These are phyloP conservation scores for Acaromyces ingoldii DNA, from an alignment of 1,284 basidiomycete genomes.

Conservation along the genomic window DNA sequence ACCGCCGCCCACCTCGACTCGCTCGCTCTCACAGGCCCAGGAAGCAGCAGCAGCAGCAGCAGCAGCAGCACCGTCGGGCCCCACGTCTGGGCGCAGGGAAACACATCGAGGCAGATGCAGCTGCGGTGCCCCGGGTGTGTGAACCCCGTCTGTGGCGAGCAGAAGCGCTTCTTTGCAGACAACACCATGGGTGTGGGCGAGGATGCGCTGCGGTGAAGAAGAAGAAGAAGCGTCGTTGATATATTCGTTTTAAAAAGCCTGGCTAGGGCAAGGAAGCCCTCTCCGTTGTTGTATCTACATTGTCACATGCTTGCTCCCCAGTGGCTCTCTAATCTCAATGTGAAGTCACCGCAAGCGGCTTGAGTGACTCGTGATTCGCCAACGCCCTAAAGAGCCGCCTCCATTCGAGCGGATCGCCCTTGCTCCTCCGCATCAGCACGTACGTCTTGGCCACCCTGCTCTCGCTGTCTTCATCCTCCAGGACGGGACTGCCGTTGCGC, in stretches of 20 bases:
- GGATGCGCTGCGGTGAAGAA: constrained; percentile 1
- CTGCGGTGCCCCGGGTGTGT: constrained; percentile 90
- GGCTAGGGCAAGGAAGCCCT: too few species aligned
- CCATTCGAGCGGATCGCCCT: constrained; percentile 53
- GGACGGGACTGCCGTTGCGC: not conserved
- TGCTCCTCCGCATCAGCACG: constrained; percentile 48
- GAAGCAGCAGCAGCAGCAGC: not conserved
- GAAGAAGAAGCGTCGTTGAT: not conserved
- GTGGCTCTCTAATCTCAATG: not conserved
- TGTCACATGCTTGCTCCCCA: too few species aligned
- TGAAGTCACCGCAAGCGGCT: constrained; percentile 13
- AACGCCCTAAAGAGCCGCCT: constrained; percentile 43
- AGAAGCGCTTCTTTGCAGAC: constrained; percentile 74
- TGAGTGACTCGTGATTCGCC: constrained; percentile 1
- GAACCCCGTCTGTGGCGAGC: constrained; percentile 76
- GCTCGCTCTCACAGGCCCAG: not conserved
- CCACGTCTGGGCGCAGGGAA: constrained; percentile 41
- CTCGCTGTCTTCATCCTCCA: not conserved
- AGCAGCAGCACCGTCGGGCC: not conserved
- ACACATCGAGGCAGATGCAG: constrained; percentile 71
- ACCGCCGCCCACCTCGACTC: constrained; percentile 67
- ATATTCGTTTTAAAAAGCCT: not conserved
- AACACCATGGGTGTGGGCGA: constrained; percentile 7
- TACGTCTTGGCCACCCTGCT: constrained; percentile 17
- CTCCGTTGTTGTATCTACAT: too few species aligned